These are phyloP conservation scores for Coccomyxa subellipsoidea DNA, from an alignment of 163 green algal genomes.

Conservation along the genomic window DNA sequence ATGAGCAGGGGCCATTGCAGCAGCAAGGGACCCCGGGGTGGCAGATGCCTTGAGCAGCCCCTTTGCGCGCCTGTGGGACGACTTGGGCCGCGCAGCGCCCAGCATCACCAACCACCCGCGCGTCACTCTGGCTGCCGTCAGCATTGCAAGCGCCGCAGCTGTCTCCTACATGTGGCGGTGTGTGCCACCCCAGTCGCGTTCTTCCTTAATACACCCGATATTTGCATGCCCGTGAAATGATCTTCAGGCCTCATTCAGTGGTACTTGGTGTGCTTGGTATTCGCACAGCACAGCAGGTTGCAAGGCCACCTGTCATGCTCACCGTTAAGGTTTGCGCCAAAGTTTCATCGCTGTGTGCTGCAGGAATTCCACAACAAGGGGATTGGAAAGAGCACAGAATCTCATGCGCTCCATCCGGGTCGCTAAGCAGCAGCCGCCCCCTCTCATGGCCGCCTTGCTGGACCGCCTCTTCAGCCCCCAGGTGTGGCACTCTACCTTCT, in stretches of 20 bases:
- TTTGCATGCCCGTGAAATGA: no score
- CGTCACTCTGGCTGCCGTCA: conserved; percentile 13
- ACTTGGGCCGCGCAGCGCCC: conserved; percentile 18
- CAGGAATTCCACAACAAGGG: conserved; percentile 18
- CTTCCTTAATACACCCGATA: no score
- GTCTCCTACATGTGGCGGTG: conserved; percentile 26
- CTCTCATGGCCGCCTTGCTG: conserved; percentile 60
- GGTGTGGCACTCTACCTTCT: no score
- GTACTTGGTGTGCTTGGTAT: no score
- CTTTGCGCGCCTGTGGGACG: conserved; percentile 34
- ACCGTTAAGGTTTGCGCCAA: not conserved
- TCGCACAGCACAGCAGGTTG: no score
- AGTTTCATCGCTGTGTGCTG: not conserved
- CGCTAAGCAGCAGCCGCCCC: conserved; percentile 55
- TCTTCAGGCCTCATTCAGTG: no score
- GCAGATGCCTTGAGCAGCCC: conserved; percentile 31
- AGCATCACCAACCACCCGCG: conserved; percentile 16
- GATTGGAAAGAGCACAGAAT: conserved; percentile 37
- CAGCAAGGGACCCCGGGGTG: conserved; percentile 13
- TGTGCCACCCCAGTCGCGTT: no score
- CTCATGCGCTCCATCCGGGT: conserved; percentile 57
- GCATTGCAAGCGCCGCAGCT: not conserved
- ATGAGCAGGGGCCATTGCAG: conserved; percentile 17
- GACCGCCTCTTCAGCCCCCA: conserved; percentile 48
- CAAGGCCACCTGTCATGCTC: no score